phyloP scores from a whole-genome alignment of 2,329 filamentous ascomycete species.

The Stromatinia cepivora region DNA sequence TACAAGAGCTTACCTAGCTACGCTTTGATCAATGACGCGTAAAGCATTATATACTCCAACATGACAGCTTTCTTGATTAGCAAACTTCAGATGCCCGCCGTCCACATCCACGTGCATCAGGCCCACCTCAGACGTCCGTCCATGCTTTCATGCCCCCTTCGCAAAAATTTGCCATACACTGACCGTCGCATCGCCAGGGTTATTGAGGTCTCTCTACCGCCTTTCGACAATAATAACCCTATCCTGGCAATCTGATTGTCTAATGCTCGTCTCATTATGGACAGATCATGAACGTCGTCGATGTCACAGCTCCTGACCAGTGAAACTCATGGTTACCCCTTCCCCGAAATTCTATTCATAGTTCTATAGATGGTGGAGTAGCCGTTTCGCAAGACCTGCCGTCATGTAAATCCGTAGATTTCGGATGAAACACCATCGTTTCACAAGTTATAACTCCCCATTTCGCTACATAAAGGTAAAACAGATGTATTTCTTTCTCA shows the following conservation, averaged over 20 bases:
- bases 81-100: background rate
- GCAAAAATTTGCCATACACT: background rate
- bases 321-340: constrained; percentile 6
- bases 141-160: background rate
- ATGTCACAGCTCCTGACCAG: constrained; percentile 2
- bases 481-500: constrained; percentile 25
- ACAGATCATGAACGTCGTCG: background rate
- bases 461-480: background rate
- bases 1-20: background rate
- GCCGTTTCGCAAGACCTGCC: background rate
- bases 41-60: background rate
- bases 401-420: background rate
- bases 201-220: too few relatives aligned
- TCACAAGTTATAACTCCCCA: background rate
- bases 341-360: background rate
- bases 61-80: background rate
- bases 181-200: background rate
- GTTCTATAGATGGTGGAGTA: background rate
- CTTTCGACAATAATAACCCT: background rate
- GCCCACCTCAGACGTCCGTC: constrained; percentile 1
- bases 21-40: background rate
- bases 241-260: background rate
- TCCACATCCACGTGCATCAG: background rate
- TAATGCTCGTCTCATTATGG: background rate
- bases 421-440: background rate